A percentile compares a stretch with the other conserved stretches of the same genome.
Conservation (phyloP, 176 grass and related monocot species). For the Triticum turgidum region DNA sequence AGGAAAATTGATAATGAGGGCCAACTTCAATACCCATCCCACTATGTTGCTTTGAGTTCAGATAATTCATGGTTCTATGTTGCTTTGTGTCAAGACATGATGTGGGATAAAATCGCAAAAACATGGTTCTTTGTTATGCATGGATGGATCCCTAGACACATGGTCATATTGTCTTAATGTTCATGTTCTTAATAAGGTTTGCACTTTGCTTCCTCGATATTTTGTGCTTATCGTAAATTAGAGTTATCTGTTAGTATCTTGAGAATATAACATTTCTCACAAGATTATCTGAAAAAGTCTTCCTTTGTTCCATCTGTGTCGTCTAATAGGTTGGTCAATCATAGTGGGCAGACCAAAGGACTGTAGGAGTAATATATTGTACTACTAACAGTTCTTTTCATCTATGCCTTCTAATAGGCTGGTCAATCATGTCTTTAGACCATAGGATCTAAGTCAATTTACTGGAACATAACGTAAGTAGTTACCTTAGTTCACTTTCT, state of each 20-base stretch:
- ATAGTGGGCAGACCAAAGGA: too few relatives aligned
- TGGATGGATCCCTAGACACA: slow-evolving; percentile 34
- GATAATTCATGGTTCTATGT: slow-evolving; percentile 94
- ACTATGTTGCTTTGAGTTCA: slow-evolving; percentile 92
- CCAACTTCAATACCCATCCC: slow-evolving; percentile 45
- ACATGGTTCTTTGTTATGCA: slow-evolving; percentile 17
- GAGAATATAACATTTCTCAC: too few relatives aligned
- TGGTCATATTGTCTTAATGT: slow-evolving; percentile 99
- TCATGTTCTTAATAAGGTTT: slow-evolving; percentile 46
- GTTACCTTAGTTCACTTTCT: too few relatives aligned
- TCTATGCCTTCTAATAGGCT: neutral
- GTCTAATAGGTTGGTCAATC: too few relatives aligned
- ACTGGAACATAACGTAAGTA: too few relatives aligned
- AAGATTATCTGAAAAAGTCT: too few relatives aligned
- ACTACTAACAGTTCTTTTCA: too few relatives aligned
- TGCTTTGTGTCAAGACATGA: slow-evolving; percentile 64
- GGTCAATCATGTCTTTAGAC: neutral
- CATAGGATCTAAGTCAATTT: neutral
- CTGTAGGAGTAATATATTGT: too few relatives aligned
- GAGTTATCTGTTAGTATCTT: too few relatives aligned
- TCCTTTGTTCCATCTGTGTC: too few relatives aligned
- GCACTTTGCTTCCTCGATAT: too few relatives aligned
- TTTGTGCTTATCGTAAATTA: too few relatives aligned
- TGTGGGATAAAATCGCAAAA: slow-evolving; percentile 76
- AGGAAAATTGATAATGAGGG: slow-evolving; percentile 37